Evolutionary conservation across 1,284 basidiomycete species (phyloP).

Genomic region (Filobasidium uniguttulatum): DNA sequence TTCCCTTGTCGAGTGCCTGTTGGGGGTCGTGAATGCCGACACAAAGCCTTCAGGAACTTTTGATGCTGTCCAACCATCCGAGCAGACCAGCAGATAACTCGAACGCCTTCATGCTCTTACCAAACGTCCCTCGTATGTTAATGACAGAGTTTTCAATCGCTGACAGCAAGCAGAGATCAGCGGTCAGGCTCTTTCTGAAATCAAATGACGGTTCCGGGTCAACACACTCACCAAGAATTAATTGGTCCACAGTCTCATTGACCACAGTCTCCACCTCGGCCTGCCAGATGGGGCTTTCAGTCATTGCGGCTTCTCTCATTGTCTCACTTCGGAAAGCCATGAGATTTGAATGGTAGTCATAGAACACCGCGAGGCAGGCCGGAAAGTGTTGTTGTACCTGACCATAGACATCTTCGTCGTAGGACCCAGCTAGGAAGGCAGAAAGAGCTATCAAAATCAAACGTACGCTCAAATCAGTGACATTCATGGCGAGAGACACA

Average conservation of each 20-base stretch:
- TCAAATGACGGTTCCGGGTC: not conserved
- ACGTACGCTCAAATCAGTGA: not conserved
- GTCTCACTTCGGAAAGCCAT: conserved; percentile 49
- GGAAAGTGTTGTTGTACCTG: conserved; percentile 71
- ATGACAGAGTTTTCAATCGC: conserved; percentile 55
- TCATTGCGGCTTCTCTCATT: conserved; percentile 32
- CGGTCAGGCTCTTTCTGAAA: conserved; percentile 3
- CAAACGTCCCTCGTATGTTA: conserved; percentile 57
- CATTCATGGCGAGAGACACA: not conserved
- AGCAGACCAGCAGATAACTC: conserved; percentile 56
- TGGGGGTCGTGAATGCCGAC: too few relatives aligned
- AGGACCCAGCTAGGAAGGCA: conserved; percentile 53
- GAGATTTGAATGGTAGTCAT: conserved; percentile 51
- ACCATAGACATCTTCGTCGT: conserved; percentile 65
- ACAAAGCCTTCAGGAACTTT: too few relatives aligned
- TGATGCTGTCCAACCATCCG: conserved; percentile 52
- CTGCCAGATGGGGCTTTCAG: conserved; percentile 17
- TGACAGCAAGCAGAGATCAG: conserved; percentile 25
- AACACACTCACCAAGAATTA: conserved; percentile 47
- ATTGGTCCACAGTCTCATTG: conserved; percentile 44
- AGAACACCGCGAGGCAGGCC: conserved; percentile 57
- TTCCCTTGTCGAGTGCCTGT: too few relatives aligned
- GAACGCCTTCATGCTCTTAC: conserved; percentile 58
- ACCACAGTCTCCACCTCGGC: conserved; percentile 16
- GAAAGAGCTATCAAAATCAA: conserved; percentile 45